Evolutionary conservation across 2,329 filamentous ascomycete species (phyloP).

Genomic region (Trichoderma brevicompactum): DNA sequence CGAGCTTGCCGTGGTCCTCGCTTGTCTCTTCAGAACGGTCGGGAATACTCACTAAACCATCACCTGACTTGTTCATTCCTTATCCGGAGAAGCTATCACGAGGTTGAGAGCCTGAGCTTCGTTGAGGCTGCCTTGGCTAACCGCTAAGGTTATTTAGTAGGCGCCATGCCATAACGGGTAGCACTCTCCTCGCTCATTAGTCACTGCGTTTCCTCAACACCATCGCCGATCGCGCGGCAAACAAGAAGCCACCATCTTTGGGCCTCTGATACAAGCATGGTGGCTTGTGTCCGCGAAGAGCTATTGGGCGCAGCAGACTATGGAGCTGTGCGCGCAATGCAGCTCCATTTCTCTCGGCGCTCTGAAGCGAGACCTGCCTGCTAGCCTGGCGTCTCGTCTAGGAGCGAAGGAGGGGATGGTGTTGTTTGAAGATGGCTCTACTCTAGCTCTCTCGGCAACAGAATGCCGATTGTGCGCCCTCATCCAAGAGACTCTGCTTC

Average conservation of each 20-base stretch:
- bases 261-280: slow-evolving; percentile 20
- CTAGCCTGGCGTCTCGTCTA: slow-evolving; percentile 5
- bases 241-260: background rate
- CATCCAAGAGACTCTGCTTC: slow-evolving; percentile 11
- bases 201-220: background rate
- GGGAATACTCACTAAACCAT: background rate
- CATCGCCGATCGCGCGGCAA: slow-evolving; percentile 11
- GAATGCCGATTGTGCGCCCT: slow-evolving; percentile 21
- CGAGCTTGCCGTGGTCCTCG: background rate
- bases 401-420: slow-evolving; percentile 25
- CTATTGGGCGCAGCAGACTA: slow-evolving; percentile 7
- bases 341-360: slow-evolving; percentile 8
- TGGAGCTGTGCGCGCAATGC: slow-evolving; percentile 24
- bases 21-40: background rate
- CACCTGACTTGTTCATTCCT: background rate
- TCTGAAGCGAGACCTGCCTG: slow-evolving; percentile 17
- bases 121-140: slow-evolving; percentile 9
- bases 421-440: slow-evolving; percentile 22
- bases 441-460: slow-evolving; percentile 18
- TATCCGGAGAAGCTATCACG: slow-evolving; percentile 12
- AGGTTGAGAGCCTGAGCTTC: slow-evolving; percentile 8
- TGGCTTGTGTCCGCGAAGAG: slow-evolving; percentile 12
- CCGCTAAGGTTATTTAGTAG: slow-evolving; percentile 17
- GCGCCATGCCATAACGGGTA: slow-evolving; percentile 24
- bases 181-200: background rate